Evolutionary conservation across 2,329 filamentous ascomycete genomes (phyloP), one percentile per base, ranked within the genome.

Genomic region (Calonectria fujianensis): DNA sequence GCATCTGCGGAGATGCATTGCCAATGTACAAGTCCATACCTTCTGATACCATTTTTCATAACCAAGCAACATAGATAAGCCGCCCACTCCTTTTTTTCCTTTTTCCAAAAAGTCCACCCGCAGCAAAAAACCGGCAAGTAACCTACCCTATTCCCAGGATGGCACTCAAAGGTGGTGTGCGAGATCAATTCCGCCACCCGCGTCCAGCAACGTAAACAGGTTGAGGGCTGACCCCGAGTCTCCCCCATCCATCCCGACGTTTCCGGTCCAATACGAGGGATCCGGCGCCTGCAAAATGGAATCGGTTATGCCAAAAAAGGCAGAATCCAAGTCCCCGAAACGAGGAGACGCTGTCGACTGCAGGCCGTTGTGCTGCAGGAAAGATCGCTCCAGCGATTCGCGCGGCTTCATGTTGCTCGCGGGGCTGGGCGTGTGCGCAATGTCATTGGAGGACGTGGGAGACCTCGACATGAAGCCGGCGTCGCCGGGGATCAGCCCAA

Each of bases 171-270:
- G 76, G 73, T 86, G 84, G 74, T 86, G 85, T 10, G 85, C 88
- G 51, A 90, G 81, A 78, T 90, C 89, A 69, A 91, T 90, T 10
- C 89, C 89, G 0, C 89, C 89, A 1, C 88, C 88, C 0, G 86
- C 86, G 48, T 90, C 89, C 45, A 90, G 80, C 61, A 90, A 74
- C 0, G 89, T 87, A 76, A 91, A 91, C 18, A 90, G 70, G 68
- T 90, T 90, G 29, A 90, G 70, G 75, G 74, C 87, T 79, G 80
- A 89, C 80, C 72, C 86, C 76, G 87, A 84, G 68, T 89, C 88
- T 5, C 81, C n/a, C n/a, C n/a, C 83, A 7, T 87, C 87, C 14
- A 80, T 80, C 0, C 85, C 85, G 24, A 85, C 80, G 6, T 83
- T 82, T 2, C 81, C 84, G 65, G 82, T 83, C 81, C 87, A 84